Evolutionary conservation across 2,329 filamentous ascomycete genomes (phyloP).

Genomic region (Pseudomassariella vexata): DNA sequence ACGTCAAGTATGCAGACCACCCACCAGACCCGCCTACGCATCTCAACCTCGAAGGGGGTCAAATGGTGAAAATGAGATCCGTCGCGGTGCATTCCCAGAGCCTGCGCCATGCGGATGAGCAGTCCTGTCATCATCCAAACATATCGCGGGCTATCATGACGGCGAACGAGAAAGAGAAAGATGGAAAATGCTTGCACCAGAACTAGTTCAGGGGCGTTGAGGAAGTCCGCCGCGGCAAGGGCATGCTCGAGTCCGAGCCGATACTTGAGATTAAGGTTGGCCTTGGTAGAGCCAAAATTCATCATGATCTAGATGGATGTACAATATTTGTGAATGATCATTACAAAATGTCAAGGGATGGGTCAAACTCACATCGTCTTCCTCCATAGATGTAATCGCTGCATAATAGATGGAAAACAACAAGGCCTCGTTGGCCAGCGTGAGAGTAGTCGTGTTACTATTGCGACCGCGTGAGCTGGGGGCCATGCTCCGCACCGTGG

Average conservation of each 20-base stretch:
- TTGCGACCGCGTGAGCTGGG: not conserved
- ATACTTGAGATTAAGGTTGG: conserved; percentile 30
- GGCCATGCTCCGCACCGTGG: not conserved
- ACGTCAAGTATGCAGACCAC: conserved; percentile 54
- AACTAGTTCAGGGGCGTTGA: conserved; percentile 42
- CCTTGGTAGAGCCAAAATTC: conserved; percentile 34
- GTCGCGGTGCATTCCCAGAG: conserved; percentile 55
- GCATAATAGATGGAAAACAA: conserved; percentile 54
- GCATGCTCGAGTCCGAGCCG: conserved; percentile 39
- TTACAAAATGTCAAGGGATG: no score
- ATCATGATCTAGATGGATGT: conserved; percentile 14
- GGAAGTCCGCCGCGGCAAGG: conserved; percentile 41
- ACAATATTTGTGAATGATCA: not conserved
- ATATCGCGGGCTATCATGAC: conserved; percentile 33
- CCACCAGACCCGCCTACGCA: conserved; percentile 56
- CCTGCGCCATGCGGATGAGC: conserved; percentile 52
- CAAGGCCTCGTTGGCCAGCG: conserved; percentile 43
- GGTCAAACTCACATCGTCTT: conserved; percentile 41
- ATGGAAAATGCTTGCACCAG: conserved; percentile 47
- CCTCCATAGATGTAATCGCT: conserved; percentile 49
- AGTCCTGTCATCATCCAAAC: conserved; percentile 55
- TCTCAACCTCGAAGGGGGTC: conserved; percentile 54
- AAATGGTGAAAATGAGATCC: conserved; percentile 45
- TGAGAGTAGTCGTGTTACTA: conserved; percentile 15
- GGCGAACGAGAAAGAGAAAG: conserved; percentile 44